Base-by-base conservation (phyloP, 164 flowering plant genomes). In the Sextonia rubra region DNA sequence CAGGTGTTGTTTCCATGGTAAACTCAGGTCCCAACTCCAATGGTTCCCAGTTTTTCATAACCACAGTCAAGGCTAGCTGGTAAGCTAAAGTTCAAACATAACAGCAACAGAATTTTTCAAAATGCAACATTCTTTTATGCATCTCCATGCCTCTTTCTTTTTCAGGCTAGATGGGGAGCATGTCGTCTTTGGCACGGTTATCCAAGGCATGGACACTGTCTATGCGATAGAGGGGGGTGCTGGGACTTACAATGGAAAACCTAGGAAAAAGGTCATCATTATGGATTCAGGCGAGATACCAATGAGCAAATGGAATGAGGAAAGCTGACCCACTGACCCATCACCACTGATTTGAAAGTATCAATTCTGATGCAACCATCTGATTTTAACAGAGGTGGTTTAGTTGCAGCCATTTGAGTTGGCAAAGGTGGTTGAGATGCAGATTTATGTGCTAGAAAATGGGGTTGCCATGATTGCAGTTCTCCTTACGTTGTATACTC, bases 131-230 rank as follows among this genome's bases (percentile, higher is more conserved):
- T 30, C 11, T 66, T 52, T 49, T 15, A 47, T 47, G 68, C 58
- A 22, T 12, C 70, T 68, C 15, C 12, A n/a, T 60, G 22, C 12
- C 18, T 0, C n/a, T 24, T 58, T 23, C 2, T 37, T 63, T 27
- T 56, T 0, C 77, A 91, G 97, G 97, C 80, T 96, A 86, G 98
- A 96, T 74, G 97, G 97, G 48, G 97, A 93, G 82, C 99, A 93
- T 80, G 97, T 96, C 15, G 97, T 83, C 3, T 93, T 93, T 81
- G 98, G 99, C 24, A 90, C 82, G 81, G 98, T 96, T 3, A 86
- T 96, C 72, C 90, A 93, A 77, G 99, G 99, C n/a, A 93, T 93
- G 99, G 99, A 96, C 78, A 89, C 81, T 17, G 98, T 96, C 23
- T 93, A 82, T 76, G 91, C 93, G 63, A 90, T 96, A 75, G 97